Conservation (phyloP, 148 eudicot species). For the Polygonum maritimum region DNA sequence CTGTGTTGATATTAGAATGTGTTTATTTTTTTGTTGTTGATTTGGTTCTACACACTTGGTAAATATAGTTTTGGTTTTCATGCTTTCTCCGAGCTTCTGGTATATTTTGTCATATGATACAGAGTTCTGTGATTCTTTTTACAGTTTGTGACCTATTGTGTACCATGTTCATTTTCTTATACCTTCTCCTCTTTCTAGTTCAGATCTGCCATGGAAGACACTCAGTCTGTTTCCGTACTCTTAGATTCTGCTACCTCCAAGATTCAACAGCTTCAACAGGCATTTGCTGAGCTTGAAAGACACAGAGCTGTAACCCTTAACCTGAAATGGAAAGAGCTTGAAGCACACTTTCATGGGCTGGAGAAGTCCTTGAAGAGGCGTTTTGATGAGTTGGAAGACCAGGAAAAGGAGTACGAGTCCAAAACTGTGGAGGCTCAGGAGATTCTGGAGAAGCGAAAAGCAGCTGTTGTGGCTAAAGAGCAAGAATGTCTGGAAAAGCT, state of each 20-base stretch:
- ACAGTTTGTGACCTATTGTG: neutral
- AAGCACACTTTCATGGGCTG: constrained; percentile 93
- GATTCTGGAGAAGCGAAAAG: constrained; percentile 62
- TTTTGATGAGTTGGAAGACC: constrained; percentile 89
- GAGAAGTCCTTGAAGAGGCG: constrained; percentile 97
- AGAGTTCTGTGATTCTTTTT: neutral
- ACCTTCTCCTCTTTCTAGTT: constrained; percentile 18
- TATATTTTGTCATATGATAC: too few relatives aligned
- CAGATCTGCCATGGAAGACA: constrained; percentile 58
- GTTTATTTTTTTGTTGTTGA: neutral
- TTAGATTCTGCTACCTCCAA: constrained; percentile 86
- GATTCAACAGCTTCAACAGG: constrained; percentile 96
- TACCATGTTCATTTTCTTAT: neutral
- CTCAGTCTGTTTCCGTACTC: constrained; percentile 51
- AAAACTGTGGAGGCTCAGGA: constrained; percentile 61
- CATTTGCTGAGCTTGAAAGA: constrained; percentile 98
- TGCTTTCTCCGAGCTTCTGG: neutral
- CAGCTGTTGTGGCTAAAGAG: constrained; percentile 77
- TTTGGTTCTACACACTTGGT: neutral
- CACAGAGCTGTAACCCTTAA: constrained; percentile 83
- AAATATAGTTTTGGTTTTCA: neutral
- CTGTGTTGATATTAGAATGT: neutral
- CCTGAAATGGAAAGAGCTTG: constrained; percentile 96
- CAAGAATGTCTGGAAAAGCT: constrained; percentile 67
- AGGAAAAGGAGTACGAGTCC: constrained; percentile 75